These are phyloP conservation scores for Boletus vermiculosoides DNA, from an alignment of 768 basidiomycete species.

Conservation along the genomic window DNA sequence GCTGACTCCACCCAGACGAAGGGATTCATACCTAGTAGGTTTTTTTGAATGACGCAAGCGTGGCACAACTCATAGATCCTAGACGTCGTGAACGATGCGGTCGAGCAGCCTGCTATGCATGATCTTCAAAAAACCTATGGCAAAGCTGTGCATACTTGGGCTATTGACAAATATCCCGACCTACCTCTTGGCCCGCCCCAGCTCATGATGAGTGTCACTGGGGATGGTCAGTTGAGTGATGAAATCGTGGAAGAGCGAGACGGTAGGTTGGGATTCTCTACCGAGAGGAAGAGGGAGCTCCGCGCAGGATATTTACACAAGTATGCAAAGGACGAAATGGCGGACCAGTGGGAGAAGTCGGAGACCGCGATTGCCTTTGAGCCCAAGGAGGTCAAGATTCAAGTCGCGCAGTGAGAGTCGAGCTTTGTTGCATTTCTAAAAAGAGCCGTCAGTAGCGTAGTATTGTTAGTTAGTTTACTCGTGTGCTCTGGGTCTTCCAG, in stretches of 20 bases:
- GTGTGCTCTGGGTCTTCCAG: background rate
- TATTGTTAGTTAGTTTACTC: background rate
- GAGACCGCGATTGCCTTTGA: constrained; percentile 37
- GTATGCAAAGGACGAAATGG: constrained; percentile 37
- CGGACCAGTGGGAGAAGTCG: constrained; percentile 40
- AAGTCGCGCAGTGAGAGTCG: background rate
- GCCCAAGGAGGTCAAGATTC: constrained; percentile 26
- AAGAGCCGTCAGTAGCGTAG: background rate
- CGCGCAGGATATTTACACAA: constrained; percentile 38
- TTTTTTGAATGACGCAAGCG: background rate
- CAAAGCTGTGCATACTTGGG: constrained; percentile 43
- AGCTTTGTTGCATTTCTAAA: background rate
- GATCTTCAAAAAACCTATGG: constrained; percentile 48
- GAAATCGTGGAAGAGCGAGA: constrained; percentile 35
- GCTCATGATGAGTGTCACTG: constrained; percentile 47
- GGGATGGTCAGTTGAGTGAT: constrained; percentile 35
- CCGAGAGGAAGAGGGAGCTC: constrained; percentile 34
- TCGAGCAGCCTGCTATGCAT: constrained; percentile 42
- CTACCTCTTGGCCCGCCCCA: constrained; percentile 45
- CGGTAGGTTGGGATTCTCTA: constrained; percentile 33
- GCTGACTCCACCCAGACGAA: constrained; percentile 19
- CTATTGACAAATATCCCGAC: constrained; percentile 38
- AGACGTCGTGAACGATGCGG: constrained; percentile 33
- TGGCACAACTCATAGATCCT: background rate
- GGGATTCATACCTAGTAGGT: constrained; percentile 25